Base-by-base conservation (phyloP, 2,329 filamentous ascomycete genomes). In the Ophiostoma tasmaniense region DNA sequence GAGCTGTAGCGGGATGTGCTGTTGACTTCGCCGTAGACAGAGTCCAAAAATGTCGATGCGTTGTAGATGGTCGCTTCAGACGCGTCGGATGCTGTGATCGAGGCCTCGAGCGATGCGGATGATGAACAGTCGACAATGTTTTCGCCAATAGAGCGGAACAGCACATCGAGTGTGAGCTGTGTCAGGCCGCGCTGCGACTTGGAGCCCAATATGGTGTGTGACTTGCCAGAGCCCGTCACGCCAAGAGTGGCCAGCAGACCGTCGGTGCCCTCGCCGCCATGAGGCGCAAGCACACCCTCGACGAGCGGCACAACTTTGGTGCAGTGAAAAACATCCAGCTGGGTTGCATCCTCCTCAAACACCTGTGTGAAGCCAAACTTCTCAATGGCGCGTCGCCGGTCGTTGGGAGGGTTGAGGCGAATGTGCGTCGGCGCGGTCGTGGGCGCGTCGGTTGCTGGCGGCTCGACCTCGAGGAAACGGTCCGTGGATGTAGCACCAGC, bases 181-280 rank as follows among this genome's bases (percentile, higher is more conserved):
- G 93, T 96, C 68, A 99, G 81, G 71, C 95, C 95, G 73, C 94
- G 89, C 78, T 97, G 91, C 28, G 85, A 87, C 73, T 89, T 90
- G 14, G 92, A 96, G 68, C 95, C 95, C 20, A 99, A 85, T 71
- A 98, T 97, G 0, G 95, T 99, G 78, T 99, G 94, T 72, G 92
- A 96, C 94, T 99, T 99, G 78, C 95, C 95, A 66, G 93, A 97
- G 14, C 95, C 95, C 8, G 94, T 97, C 61, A 97, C 93, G 20
- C 95, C 95, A 70, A 99, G 79, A 7, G 95, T 98, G 37, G 95
- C 95, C 68, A 99, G 81, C 69, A 98, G 81, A 11, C 92, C 93
- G 83, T 98, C 94, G 73, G 92, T 89, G 22, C 93, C 92, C 72
- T 95, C 90, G 66, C 89, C 86, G 42, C 89, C 89, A 62, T 86